phyloP scores from a whole-genome alignment of 169 alveolate genomes.

The Cryptosporidium canis region DNA sequence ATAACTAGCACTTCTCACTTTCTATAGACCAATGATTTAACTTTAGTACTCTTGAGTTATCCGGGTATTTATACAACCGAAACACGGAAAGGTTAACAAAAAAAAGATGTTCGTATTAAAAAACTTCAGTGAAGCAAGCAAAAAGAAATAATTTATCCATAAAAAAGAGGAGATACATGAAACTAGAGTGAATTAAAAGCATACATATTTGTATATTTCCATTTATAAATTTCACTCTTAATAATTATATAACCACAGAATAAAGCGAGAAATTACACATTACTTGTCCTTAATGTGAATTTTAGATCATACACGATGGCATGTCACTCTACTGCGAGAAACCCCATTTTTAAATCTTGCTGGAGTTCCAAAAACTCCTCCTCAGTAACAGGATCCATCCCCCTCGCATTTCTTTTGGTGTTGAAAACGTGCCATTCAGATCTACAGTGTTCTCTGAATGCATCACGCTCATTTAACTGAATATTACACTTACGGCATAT shows the following conservation, averaged over 20 bases:
- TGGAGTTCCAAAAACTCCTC: conserved; percentile 78
- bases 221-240: not conserved
- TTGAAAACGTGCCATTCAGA: conserved; percentile 85
- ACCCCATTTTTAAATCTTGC: conserved; percentile 64
- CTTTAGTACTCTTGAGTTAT: too few relatives aligned
- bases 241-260: not conserved
- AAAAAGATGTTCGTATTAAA: too few relatives aligned
- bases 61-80: too few relatives aligned
- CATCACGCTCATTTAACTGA: conserved; percentile 74
- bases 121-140: too few relatives aligned
- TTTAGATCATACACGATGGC: not conserved
- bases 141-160: not conserved
- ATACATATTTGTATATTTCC: not conserved
- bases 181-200: not conserved
- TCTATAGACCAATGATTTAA: too few relatives aligned
- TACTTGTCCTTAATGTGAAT: not conserved
- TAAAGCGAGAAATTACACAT: not conserved
- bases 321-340: conserved; percentile 52
- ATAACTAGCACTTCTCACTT: too few relatives aligned
- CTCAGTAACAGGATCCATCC: conserved; percentile 81
- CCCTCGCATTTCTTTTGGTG: conserved; percentile 81
- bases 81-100: too few relatives aligned
- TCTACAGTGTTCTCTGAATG: conserved; percentile 81
- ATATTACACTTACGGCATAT: conserved; percentile 74
- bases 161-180: not conserved